Evolutionary conservation across 2,329 filamentous ascomycete species (phyloP).

Genomic region (Sarocladiaceae sp.): DNA sequence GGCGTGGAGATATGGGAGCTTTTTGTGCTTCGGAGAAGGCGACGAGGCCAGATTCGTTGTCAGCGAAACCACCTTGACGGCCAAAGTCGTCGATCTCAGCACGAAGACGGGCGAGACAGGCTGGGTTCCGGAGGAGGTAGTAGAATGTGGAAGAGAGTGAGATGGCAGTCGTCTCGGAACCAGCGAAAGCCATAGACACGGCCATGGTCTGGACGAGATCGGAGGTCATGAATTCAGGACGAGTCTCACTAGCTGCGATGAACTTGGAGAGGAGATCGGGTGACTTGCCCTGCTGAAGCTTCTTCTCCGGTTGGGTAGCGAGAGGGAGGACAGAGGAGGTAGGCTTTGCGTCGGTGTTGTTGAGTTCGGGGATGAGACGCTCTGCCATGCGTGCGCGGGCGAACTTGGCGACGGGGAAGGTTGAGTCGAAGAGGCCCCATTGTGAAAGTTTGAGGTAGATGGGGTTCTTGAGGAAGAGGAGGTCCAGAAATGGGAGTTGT

Average conservation of each 20-base stretch:
- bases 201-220: conserved; percentile 66
- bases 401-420: conserved; percentile 71
- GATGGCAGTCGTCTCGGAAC: conserved; percentile 77
- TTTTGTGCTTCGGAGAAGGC: conserved; percentile 67
- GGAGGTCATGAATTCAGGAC: conserved; percentile 69
- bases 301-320: conserved; percentile 28
- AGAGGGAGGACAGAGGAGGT: conserved; percentile 25
- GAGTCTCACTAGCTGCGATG: conserved; percentile 60
- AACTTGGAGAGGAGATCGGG: conserved; percentile 68
- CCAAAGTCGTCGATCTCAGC: conserved; percentile 60
- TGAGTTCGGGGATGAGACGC: conserved; percentile 46
- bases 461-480: conserved; percentile 70
- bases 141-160: conserved; percentile 69
- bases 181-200: conserved; percentile 64
- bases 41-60: conserved; percentile 54
- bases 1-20: conserved; percentile 71
- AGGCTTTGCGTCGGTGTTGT: conserved; percentile 12
- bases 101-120: conserved; percentile 49
- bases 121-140: conserved; percentile 62
- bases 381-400: conserved; percentile 64
- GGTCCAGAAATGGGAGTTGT: conserved; percentile 70
- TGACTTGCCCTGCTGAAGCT: conserved; percentile 29
- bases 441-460: conserved; percentile 64
- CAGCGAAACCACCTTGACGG: conserved; percentile 43
- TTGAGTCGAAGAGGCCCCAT: conserved; percentile 62